Base-by-base conservation (phyloP, 2,329 filamentous ascomycete species). In the Lasiodiplodia theobromae region DNA sequence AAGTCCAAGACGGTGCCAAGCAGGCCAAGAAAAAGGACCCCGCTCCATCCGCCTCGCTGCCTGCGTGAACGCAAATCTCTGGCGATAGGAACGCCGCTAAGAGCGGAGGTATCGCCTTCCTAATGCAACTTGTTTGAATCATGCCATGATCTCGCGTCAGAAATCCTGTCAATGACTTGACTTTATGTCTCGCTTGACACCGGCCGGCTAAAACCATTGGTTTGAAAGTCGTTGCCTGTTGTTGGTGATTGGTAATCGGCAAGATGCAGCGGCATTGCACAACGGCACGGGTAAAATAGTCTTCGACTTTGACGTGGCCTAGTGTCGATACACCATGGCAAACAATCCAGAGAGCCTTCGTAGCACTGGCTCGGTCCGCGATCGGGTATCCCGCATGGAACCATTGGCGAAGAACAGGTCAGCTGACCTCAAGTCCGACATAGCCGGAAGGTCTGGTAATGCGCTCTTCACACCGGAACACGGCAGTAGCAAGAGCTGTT, bases 1-100 rank as follows among this genome's bases (percentile, higher is more conserved):
- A 64, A 52, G 60, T 64, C 60, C 60, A 52, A 64, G 60, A 64
- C 12, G 16, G 6, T n/a, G 60, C 60, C 60, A 64, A 64, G 58
- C 18, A 11, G 12, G 60, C 60, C 60, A 64, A 64, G 60, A 18
- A 25, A n/a, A 31, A 47, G 28, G 38, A 64, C 60, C 60, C 60
- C 60, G 47, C 60, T 64, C 47, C 12, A 10, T n/a, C 47, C 44
- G 51, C 38, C 28, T 37, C 44, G 38, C 4, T 31, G 40, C 58
- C 23, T n/a, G 58, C 44, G 58, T 18, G 44, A 40, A 51, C 52
- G 44, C 44, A 6, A 44, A 51, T 51, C 58, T 34, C 31, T 64
- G 47, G 58, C 7, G 60, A 64, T 64, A 64, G 47, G 5, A 25
- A 52, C n/a, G 6, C 3, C 12, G 23, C 23, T 14, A 31, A n/a